Evolutionary conservation across 352 stramenopile species (phyloP).

Genomic region (Pythium apleroticum): DNA sequence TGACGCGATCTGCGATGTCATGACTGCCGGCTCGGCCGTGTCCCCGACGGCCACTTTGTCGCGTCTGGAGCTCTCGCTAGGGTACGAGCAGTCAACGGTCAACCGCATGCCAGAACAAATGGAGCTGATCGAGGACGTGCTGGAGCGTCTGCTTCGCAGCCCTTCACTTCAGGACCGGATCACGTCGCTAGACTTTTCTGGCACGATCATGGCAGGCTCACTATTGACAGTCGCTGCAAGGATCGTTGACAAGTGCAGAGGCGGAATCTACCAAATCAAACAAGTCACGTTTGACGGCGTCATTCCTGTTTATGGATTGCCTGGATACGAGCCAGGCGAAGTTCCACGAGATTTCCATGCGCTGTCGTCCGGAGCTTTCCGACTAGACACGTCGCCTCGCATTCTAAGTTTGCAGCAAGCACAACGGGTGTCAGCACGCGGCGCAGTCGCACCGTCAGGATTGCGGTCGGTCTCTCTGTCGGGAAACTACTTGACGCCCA

Average conservation of each 20-base stretch:
- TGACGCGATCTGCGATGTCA: background rate
- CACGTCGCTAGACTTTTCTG: background rate
- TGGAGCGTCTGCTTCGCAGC: background rate
- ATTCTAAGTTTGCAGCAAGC: background rate
- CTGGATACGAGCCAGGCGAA: background rate
- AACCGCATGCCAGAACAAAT: background rate
- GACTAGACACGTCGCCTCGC: background rate
- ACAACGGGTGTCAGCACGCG: background rate
- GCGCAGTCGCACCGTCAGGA: background rate
- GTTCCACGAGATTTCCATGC: background rate
- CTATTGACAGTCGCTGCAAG: background rate
- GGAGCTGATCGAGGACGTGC: background rate
- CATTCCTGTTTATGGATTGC: background rate
- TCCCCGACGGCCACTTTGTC: background rate
- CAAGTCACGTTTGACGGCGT: background rate
- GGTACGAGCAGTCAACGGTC: background rate
- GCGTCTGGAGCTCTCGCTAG: background rate
- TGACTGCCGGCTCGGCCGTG: background rate
- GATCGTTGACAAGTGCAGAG: conserved; percentile 4
- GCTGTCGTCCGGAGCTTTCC: background rate
- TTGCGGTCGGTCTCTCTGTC: background rate
- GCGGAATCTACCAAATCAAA: background rate
- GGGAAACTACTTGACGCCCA: background rate
- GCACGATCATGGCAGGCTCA: background rate
- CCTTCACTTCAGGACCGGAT: background rate